Conservation (phyloP, 495 filamentous ascomycete species). For the Penicillium cosmopolitanum region DNA sequence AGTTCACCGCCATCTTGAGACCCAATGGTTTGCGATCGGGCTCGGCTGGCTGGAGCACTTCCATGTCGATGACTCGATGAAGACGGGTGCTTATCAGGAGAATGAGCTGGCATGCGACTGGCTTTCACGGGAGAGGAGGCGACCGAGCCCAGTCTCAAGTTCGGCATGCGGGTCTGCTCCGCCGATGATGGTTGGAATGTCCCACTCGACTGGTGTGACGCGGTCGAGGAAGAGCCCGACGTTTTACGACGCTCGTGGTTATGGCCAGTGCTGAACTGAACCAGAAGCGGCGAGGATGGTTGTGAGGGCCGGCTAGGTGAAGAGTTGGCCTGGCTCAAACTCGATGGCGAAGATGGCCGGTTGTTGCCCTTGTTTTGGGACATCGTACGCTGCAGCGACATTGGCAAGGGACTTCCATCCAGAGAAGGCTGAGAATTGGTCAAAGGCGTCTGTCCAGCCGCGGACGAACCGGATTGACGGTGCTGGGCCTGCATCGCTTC, state of each 20-base stretch:
- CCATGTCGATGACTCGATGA: slow-evolving; percentile 45
- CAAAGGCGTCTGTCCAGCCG: slow-evolving; percentile 38
- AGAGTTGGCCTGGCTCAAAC: slow-evolving; percentile 74
- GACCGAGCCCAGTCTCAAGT: slow-evolving; percentile 63
- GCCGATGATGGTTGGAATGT: slow-evolving; percentile 76
- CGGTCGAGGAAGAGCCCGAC: slow-evolving; percentile 82
- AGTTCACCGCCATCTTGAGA: slow-evolving; percentile 86
- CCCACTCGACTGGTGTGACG: slow-evolving; percentile 75
- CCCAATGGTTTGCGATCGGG: slow-evolving; percentile 89
- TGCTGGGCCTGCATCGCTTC: slow-evolving; percentile 77
- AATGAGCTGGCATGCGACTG: slow-evolving; percentile 58
- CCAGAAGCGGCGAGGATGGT: slow-evolving; percentile 89
- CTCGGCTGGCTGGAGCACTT: slow-evolving; percentile 58
- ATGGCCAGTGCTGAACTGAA: slow-evolving; percentile 86
- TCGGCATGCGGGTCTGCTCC: slow-evolving; percentile 51
- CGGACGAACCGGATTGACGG: slow-evolving; percentile 34
- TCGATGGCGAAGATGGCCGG: slow-evolving; percentile 84
- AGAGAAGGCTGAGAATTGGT: slow-evolving; percentile 62
- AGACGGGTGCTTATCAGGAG: slow-evolving; percentile 51
- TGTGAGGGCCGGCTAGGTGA: slow-evolving; percentile 88
- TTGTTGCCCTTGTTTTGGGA: slow-evolving; percentile 76
- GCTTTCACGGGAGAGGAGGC: slow-evolving; percentile 80
- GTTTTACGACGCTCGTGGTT: slow-evolving; percentile 74
- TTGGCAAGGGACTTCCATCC: slow-evolving; percentile 84
- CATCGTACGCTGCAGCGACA: slow-evolving; percentile 80